phyloP scores from a whole-genome alignment of 768 basidiomycete species.

The Leccinum uliginosum region DNA sequence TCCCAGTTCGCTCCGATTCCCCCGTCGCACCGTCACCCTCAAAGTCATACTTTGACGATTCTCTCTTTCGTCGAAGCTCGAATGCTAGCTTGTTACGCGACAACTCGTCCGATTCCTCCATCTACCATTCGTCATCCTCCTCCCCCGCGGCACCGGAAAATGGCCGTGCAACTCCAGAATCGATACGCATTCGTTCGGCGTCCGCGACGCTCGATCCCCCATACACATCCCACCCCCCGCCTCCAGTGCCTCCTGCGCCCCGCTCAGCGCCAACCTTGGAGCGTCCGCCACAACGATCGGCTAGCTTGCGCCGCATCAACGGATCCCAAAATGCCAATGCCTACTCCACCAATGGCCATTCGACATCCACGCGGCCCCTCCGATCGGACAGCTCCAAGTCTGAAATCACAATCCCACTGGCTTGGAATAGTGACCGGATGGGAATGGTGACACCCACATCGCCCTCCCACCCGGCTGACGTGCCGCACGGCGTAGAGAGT shows the following conservation, averaged over 20 bases:
- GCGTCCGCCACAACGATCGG: slow-evolving; percentile 31
- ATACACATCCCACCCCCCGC: slow-evolving; percentile 5
- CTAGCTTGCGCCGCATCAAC: slow-evolving; percentile 23
- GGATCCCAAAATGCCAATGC: slow-evolving; percentile 1
- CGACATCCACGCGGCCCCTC: slow-evolving; percentile 3
- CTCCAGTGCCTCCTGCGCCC: slow-evolving; percentile 17
- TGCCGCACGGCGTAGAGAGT: slow-evolving; percentile 69
- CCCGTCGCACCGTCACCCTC: slow-evolving; percentile 22
- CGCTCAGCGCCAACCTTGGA: slow-evolving; percentile 34
- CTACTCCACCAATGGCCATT: slow-evolving; percentile 6
- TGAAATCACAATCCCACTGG: slow-evolving; percentile 17
- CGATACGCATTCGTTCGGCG: slow-evolving; percentile 36
- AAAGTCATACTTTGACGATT: slow-evolving; percentile 11
- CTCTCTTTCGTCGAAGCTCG: slow-evolving; percentile 16
- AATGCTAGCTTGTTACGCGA: slow-evolving; percentile 26
- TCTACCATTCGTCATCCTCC: slow-evolving; percentile 37
- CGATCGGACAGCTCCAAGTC: slow-evolving; percentile 20
- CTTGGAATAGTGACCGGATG: slow-evolving; percentile 19
- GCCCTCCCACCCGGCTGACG: slow-evolving; percentile 61
- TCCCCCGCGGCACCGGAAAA: slow-evolving; percentile 32
- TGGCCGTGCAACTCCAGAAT: slow-evolving; percentile 36
- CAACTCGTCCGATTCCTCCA: slow-evolving; percentile 23
- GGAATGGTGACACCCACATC: slow-evolving; percentile 41
- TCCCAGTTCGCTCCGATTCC: slow-evolving; percentile 23
- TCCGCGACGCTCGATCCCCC: slow-evolving; percentile 27